Base-by-base conservation (phyloP, 257 asterid genomes). In the Jaltomata sinuosa region DNA sequence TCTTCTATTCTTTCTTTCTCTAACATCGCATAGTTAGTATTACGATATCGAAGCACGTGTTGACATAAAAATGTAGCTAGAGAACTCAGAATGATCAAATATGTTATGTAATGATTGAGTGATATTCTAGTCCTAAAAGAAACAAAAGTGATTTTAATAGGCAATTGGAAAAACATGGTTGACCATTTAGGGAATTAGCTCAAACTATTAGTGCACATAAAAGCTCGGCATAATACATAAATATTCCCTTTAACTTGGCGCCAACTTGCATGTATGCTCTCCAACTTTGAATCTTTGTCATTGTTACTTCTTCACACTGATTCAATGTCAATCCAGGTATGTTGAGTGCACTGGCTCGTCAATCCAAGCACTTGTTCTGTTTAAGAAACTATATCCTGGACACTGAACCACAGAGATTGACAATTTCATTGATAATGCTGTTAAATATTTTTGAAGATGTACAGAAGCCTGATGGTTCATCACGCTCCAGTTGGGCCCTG, bases 341-440 rank as follows among this genome's bases (percentile, higher is more conserved):
- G 96, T 91, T 1, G 98, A 95, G 86, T 95, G 97, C 86, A 93
- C 97, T 36, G 90, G 93, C 83, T 90, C 98, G 1, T 90, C 94
- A 54, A 90, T 95, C 22, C 94, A 93, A 74, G 93, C 98, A 4
- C 90, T 95, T 8, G 89, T 87, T 22, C 79, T 92, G 82, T 93
- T 95, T 82, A 89, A 92, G 80, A 85, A 89, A 83, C 40, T 92
- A 59, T 55, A 90, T 84, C 97, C 97, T 6, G 88, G 89, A 25
- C 97, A 95, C 83, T 83, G 97, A 31, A 87, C 87, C 79, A 87
- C 90, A 78, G 97, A 93, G 86, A 91, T 92, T 10, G 85, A 91
- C 49, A 89, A 22, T 55, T 87, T 83, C n/a, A 82, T 91, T 5
- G 53, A 29, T 11, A 89, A 88, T 77, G 97, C 93, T n/a, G 89